Evolutionary conservation across 805 yeast species (phyloP), one percentile per base, ranked within the genome.

Genomic region (Clavispora phyllophila): DNA sequence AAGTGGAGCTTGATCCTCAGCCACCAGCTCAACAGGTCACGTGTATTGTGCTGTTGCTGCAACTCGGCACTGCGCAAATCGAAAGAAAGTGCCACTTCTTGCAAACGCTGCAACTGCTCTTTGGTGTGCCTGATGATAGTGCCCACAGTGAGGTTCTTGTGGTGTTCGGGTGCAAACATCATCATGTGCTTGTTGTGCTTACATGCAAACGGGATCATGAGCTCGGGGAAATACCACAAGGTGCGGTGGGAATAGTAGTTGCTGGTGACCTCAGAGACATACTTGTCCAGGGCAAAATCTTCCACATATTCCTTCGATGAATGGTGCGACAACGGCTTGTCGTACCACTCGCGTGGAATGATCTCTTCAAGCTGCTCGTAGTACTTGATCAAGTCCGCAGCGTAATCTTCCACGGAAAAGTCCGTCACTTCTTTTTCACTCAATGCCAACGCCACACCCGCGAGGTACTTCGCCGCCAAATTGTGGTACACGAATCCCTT

Each of bases 351-450:
- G 13, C 55, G 46, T 37, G 79, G 77, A 22, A 67, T 50, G 10
- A 47, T 45, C 2, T 47, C 39, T 18, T 53, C 44, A 9, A 62
- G 59, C n/a, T 56, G 47, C 1, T 63, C 46, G 54, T 66, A 79
- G 46, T 68, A 63, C 2, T 48, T 37, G 7, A 56, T 36, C 38
- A 82, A 72, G 14, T 66, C 63, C 6, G 54, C 42, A n/a, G 81
- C 61, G 56, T 82, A 82, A 35, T 72, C 72, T 5, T 57, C 45
- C 1, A 77, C 55, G n/a, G 64, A 63, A 42, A 80, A 71, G 25
- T 66, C 68, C 9, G 82, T 60, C 1, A 85, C 68, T 54, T 81
- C 86, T 39, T 67, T 72, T 49, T 83, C 86, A 51, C 76, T 67
- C 39, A 83, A 55, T 39, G 72, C 70, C 44, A 84, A 60, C 1